phyloP scores from a whole-genome alignment of 2,329 filamentous ascomycete genomes.

The Hypomyces perniciosus region DNA sequence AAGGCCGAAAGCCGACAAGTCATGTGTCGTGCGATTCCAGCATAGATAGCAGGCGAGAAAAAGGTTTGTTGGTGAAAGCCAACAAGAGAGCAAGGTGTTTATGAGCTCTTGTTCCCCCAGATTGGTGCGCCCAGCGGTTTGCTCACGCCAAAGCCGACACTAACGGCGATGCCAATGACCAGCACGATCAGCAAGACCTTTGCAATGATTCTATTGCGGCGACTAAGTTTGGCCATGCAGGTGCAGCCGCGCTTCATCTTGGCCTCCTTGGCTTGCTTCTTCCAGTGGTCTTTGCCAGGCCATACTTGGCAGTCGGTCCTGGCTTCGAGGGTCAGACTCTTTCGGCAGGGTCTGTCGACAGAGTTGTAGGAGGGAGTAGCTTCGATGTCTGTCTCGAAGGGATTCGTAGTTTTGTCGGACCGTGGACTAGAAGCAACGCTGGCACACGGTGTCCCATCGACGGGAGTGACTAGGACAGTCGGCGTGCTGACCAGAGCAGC shows the following conservation, averaged over 20 bases:
- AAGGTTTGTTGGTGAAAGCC: not conserved
- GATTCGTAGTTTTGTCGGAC: constrained; percentile 35
- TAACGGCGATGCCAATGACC: constrained; percentile 48
- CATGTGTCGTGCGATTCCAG: not conserved
- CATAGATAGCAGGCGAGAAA: not conserved
- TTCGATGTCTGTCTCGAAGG: constrained; percentile 55
- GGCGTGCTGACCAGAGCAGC: constrained; percentile 23
- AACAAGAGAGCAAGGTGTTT: not conserved
- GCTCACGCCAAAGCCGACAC: constrained; percentile 55
- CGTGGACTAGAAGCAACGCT: constrained; percentile 40
- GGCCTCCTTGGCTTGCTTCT: constrained; percentile 50
- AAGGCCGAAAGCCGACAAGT: not conserved
- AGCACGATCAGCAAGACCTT: constrained; percentile 50
- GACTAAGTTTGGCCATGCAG: constrained; percentile 47
- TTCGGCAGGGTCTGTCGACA: constrained; percentile 26
- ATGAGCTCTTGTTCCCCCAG: constrained; percentile 36
- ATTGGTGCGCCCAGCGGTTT: constrained; percentile 55
- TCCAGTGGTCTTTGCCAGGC: constrained; percentile 56
- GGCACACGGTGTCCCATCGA: constrained; percentile 21
- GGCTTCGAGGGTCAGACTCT: constrained; percentile 23
- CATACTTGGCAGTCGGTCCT: constrained; percentile 50
- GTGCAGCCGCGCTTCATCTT: constrained; percentile 48
- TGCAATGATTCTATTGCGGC: constrained; percentile 46
- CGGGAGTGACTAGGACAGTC: constrained; percentile 17
- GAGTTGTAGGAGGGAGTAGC: constrained; percentile 40